Evolutionary conservation across 106 monocot species (phyloP).

Genomic region (Allium cepa): DNA sequence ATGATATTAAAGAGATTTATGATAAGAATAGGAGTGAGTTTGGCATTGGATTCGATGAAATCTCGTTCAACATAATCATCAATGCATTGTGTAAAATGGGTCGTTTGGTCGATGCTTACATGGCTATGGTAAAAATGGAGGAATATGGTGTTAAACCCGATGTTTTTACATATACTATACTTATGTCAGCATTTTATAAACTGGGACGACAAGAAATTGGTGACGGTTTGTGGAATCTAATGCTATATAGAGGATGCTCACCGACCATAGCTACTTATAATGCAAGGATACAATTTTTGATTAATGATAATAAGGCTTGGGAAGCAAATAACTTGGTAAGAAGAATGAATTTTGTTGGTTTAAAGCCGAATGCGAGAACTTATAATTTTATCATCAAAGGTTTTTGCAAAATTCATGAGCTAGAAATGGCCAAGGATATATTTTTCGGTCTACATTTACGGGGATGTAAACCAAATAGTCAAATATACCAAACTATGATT

Average conservation of each 20-base stretch:
- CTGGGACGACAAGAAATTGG: constrained; percentile 56
- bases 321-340: constrained; percentile 56
- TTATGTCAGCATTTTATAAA: constrained; percentile 81
- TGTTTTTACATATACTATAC: constrained; percentile 83
- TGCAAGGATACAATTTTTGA: constrained; percentile 81
- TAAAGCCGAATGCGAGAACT: constrained; percentile 69
- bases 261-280: constrained; percentile 84
- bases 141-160: constrained; percentile 51
- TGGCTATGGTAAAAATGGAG: constrained; percentile 71
- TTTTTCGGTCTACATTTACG: constrained; percentile 56
- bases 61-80: constrained; percentile 73
- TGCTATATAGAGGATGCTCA: constrained; percentile 55
- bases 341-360: constrained; percentile 46
- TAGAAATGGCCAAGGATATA: constrained; percentile 76
- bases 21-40: constrained; percentile 20
- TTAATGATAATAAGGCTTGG: constrained; percentile 63
- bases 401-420: constrained; percentile 62
- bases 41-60: constrained; percentile 60
- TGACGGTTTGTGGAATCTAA: constrained; percentile 93
- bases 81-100: constrained; percentile 62
- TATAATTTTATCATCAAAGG: constrained; percentile 95
- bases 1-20: constrained; percentile 26
- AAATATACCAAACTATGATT: constrained; percentile 89
- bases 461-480: constrained; percentile 67
- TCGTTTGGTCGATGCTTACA: constrained; percentile 45